A percentile compares a stretch with the other conserved stretches of the same genome.
These are phyloP conservation scores for Aspergillus bombycis DNA, from an alignment of 2,329 filamentous ascomycete genomes.

Conservation along the genomic window DNA sequence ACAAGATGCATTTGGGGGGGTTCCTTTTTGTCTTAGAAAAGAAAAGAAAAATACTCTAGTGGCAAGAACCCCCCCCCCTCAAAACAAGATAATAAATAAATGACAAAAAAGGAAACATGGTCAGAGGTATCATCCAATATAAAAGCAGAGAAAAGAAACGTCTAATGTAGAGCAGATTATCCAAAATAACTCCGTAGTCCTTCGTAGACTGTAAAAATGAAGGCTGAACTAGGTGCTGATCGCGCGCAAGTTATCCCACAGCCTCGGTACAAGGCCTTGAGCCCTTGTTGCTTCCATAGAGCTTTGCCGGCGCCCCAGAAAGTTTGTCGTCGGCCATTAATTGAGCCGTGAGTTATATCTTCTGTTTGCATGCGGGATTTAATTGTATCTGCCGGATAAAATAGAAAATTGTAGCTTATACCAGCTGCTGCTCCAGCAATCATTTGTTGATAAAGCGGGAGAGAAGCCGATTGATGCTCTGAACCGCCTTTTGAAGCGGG, in stretches of 20 bases:
- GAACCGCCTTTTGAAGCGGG: constrained; percentile 8
- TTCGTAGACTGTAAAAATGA: constrained; percentile 97
- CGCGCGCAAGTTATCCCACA: constrained; percentile 91
- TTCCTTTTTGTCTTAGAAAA: too few relatives aligned
- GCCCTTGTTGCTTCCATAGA: constrained; percentile 80
- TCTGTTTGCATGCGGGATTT: constrained; percentile 96
- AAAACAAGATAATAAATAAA: constrained; percentile 6
- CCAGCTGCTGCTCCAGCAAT: constrained; percentile 84
- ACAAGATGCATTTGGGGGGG: neutral
- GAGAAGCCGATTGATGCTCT: constrained; percentile 48
- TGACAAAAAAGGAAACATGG: constrained; percentile 14
- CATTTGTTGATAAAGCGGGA: constrained; percentile 86
- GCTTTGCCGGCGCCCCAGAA: constrained; percentile 73
- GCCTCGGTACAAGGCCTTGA: constrained; percentile 86
- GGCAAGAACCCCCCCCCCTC: too few relatives aligned
- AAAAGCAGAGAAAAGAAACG: constrained; percentile 7
- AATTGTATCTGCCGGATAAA: constrained; percentile 96
- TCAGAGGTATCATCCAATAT: constrained; percentile 23
- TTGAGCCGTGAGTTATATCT: constrained; percentile 54
- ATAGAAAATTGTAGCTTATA: constrained; percentile 93
- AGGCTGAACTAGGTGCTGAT: constrained; percentile 91
- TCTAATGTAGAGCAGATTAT: constrained; percentile 24
- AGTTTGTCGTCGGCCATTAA: constrained; percentile 59
- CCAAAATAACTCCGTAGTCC: constrained; percentile 71
- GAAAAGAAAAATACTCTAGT: too few relatives aligned